phyloP scores from a whole-genome alignment of 169 alveolate genomes.

The Babesia caballi region DNA sequence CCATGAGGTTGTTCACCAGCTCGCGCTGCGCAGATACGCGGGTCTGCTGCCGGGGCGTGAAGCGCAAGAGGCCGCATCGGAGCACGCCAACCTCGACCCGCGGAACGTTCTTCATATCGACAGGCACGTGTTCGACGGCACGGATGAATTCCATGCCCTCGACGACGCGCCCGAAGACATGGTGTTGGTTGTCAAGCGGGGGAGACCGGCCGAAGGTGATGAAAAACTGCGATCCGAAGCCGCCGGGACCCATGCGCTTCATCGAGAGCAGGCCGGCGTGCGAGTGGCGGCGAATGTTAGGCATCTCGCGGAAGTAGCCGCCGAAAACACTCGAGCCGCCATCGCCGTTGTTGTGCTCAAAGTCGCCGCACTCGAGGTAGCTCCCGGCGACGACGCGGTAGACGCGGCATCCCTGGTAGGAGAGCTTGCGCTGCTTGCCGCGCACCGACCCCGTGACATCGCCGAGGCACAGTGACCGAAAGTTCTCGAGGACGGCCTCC shows the following conservation, averaged over 20 bases:
- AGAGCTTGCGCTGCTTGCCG: conserved; percentile 83
- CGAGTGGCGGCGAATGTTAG: conserved; percentile 78
- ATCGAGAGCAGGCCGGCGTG: conserved; percentile 86
- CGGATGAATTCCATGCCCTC: conserved; percentile 89
- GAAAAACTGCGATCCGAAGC: conserved; percentile 80
- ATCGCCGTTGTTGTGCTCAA: conserved; percentile 87
- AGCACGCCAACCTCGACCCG: conserved; percentile 79
- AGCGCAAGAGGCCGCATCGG: conserved; percentile 74
- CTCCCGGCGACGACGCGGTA: conserved; percentile 92
- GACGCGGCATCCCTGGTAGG: conserved; percentile 85
- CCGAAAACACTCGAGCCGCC: conserved; percentile 90
- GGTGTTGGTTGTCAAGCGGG: conserved; percentile 80
- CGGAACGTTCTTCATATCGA: conserved; percentile 79
- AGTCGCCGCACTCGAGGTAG: conserved; percentile 93
- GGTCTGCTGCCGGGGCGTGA: conserved; percentile 21
- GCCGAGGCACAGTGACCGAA: conserved; percentile 79
- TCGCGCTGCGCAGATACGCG: conserved; percentile 57
- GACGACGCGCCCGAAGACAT: conserved; percentile 86
- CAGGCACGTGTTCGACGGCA: conserved; percentile 84
- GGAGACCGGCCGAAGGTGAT: conserved; percentile 83
- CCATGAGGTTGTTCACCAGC: conserved; percentile 53
- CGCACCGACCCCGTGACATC: conserved; percentile 9
- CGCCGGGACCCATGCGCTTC: conserved; percentile 83
- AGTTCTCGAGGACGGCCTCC: conserved; percentile 91
- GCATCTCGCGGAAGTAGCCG: conserved; percentile 80